Conservation (phyloP, 1,284 basidiomycete genomes). For the Hypsizygus ulmarius region DNA sequence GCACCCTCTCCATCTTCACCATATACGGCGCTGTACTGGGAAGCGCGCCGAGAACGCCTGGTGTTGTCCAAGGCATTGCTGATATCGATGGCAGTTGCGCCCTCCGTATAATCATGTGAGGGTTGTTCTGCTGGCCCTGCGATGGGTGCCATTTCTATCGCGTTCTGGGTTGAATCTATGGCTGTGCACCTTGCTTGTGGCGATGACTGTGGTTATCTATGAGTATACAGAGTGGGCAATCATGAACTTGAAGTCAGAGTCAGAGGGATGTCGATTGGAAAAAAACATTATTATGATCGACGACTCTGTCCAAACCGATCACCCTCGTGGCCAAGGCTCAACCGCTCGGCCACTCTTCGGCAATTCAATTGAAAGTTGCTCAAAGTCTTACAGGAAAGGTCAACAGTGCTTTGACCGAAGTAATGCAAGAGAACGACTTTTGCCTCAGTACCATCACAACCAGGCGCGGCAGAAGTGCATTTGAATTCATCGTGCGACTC, state of each 20-base stretch:
- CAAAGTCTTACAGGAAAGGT: no score
- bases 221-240: background rate
- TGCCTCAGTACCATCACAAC: no score
- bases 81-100: conserved; percentile 75
- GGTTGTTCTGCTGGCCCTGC: conserved; percentile 30
- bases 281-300: background rate
- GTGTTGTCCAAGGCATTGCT: conserved; percentile 49
- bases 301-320: background rate
- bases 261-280: background rate
- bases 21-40: conserved; percentile 56
- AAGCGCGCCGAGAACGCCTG: conserved; percentile 58
- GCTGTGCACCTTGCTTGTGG: conserved; percentile 1
- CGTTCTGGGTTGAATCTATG: conserved; percentile 22
- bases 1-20: conserved; percentile 56
- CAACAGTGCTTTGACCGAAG: no score
- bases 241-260: background rate
- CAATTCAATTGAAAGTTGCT: no score
- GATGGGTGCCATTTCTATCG: conserved; percentile 40
- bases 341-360: no score
- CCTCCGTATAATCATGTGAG: conserved; percentile 74
- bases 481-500: no score
- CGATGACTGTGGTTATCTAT: background rate
- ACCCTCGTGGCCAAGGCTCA: background rate
- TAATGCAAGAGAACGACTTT: no score
- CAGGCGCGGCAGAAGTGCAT: no score